These are phyloP conservation scores for Chalciporus chontae DNA, from an alignment of 768 basidiomycete species.

Conservation along the genomic window DNA sequence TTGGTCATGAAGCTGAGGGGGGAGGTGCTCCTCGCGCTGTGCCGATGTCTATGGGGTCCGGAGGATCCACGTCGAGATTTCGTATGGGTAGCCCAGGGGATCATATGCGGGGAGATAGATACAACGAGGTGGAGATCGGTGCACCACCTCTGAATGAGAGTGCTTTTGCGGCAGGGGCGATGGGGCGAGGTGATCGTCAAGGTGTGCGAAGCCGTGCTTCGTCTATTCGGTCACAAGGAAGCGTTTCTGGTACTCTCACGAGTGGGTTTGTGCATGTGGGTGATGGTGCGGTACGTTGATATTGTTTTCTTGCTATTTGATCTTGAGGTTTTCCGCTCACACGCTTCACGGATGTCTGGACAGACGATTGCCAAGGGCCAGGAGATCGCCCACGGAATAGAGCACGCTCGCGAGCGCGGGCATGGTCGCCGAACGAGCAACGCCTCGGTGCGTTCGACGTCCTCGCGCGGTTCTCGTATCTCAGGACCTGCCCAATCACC, in stretches of 20 bases:
- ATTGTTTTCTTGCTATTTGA: neutral
- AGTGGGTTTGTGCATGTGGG: neutral
- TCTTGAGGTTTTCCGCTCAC: neutral
- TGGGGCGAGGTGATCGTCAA: neutral
- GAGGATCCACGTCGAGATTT: neutral
- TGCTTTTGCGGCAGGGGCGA: neutral
- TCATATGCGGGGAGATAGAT: neutral
- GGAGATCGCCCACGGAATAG: neutral
- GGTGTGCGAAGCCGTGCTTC: neutral
- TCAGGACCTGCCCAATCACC: slow-evolving; percentile 20
- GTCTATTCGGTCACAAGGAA: neutral
- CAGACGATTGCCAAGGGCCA: neutral
- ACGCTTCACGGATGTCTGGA: neutral
- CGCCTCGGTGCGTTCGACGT: slow-evolving; percentile 14
- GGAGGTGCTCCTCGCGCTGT: neutral
- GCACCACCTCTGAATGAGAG: neutral
- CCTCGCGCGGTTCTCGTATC: slow-evolving; percentile 19
- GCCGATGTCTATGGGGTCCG: slow-evolving; percentile 2
- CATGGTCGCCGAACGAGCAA: slow-evolving; percentile 17
- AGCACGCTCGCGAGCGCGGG: neutral
- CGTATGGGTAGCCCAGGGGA: neutral
- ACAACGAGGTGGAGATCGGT: slow-evolving; percentile 3
- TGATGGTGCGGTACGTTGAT: slow-evolving; percentile 7
- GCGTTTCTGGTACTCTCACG: neutral
- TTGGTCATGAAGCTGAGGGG: slow-evolving; percentile 1